A percentile compares a stretch with the other conserved stretches of the same genome.
These are phyloP conservation scores for Circinella umbellata DNA, from an alignment of 371 early-diverging fungal species.

Conservation along the genomic window DNA sequence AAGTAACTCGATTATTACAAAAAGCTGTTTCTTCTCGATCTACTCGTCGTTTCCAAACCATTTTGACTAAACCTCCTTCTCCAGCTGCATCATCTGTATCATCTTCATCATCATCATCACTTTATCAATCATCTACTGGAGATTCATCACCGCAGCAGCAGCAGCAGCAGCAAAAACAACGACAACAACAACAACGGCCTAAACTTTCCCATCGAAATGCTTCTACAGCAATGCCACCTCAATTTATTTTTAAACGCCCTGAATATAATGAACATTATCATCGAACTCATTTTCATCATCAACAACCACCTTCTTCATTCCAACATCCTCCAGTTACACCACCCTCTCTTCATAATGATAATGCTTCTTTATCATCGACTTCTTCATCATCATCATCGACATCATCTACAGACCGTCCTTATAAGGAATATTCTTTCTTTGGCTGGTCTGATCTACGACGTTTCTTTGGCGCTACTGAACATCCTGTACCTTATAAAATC, in stretches of 20 bases:
- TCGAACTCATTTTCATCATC: conserved; percentile 42
- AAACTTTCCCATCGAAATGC: conserved; percentile 21
- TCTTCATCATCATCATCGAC: too few relatives aligned
- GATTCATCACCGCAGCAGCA: background rate
- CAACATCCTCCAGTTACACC: too few relatives aligned
- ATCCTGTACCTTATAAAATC: conserved; percentile 1
- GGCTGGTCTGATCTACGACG: conserved; percentile 34
- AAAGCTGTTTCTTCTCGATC: conserved; percentile 24
- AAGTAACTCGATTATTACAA: conserved; percentile 39
- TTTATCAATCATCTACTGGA: background rate
- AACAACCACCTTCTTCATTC: background rate
- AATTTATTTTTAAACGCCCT: conserved; percentile 47
- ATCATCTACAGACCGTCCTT: background rate
- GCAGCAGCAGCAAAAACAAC: background rate
- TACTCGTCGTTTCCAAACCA: conserved; percentile 17
- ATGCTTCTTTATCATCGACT: too few relatives aligned
- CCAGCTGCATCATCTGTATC: conserved; percentile 24
- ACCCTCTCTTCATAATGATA: too few relatives aligned
- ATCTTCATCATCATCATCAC: conserved; percentile 15
- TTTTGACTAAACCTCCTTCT: conserved; percentile 24
- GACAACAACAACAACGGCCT: conserved; percentile 21
- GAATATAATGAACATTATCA: conserved; percentile 45
- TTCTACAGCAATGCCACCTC: conserved; percentile 29
- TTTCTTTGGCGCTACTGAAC: conserved; percentile 21
- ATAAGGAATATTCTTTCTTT: conserved; percentile 20